Evolutionary conservation across 495 filamentous ascomycete species (phyloP), one percentile per base, ranked within the genome.

Genomic region (Neurospora sp.): DNA sequence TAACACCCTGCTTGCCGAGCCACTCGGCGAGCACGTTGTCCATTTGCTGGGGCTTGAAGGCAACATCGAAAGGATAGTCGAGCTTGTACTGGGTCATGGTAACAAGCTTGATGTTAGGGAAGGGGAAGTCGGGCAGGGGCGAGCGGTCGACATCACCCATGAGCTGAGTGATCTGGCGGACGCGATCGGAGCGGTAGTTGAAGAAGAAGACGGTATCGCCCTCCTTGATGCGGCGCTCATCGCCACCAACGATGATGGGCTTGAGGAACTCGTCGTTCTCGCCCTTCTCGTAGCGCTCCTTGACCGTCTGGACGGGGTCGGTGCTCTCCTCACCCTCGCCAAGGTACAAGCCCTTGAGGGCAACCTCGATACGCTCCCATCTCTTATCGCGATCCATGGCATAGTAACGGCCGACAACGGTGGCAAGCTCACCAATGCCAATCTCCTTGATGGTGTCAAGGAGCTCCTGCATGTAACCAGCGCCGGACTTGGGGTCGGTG

Each of bases 341-440:
- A 7, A 86, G 82, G 22, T 97, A 83, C 78, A 99, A 81, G 74
- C 92, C 95, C 82, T 94, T 94, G 81, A 99, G 80, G 71, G 91
- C 96, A 77, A 97, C 76, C 85, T 97, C 92, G 72, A 97, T 88
- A 77, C 96, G 88, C 79, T 99, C 94, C 96, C 96, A 99, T 81
- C 96, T 89, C 92, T 98, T 99, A 83, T 99, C 96, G 77, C 96
- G 94, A 86, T 99, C 96, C 96, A 99, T 99, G 80, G 94, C 94
- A 80, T 93, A 99, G 88, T 98, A 99, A 74, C 96, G 89, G 70
- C 96, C 96, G 44, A 98, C 95, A 39, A 97, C 89, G 27, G 96
- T 98, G n/a, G 92, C 94, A 75, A 98, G 88, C 79, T 95, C 84
- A 77, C 96, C 95, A 75, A 90, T 81, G 38, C 93, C 96, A 76